phyloP scores from a whole-genome alignment of 345 rosid genomes.

The Hypericum perforatum region DNA sequence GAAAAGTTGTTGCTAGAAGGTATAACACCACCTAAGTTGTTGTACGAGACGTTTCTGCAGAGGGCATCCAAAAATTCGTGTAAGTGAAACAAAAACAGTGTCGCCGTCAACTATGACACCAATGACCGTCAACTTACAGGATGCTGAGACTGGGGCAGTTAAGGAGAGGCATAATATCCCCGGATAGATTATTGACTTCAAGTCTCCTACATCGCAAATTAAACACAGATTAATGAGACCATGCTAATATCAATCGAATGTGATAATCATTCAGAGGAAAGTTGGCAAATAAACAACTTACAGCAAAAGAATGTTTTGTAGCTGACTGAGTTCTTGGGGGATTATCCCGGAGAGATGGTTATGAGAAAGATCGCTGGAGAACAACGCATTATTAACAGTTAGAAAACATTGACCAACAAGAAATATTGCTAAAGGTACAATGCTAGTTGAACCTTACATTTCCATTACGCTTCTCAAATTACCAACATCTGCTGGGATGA shows the following conservation, averaged over 20 bases:
- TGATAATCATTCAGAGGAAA: not conserved
- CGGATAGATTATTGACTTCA: conserved; percentile 75
- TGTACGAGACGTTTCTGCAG: conserved; percentile 77
- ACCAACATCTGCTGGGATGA: conserved; percentile 77
- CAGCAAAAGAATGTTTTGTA: conserved; percentile 61
- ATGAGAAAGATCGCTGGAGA: conserved; percentile 74
- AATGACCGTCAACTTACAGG: conserved; percentile 36
- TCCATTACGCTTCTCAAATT: conserved; percentile 84
- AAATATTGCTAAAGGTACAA: not conserved
- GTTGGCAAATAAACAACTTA: conserved; percentile 19
- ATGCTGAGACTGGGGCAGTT: conserved; percentile 60
- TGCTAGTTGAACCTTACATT: conserved; percentile 40
- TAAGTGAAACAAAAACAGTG: not conserved
- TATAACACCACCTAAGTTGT: conserved; percentile 64
- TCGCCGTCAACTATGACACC: too few relatives aligned
- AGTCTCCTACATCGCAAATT: conserved; percentile 42
- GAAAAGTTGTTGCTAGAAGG: conserved; percentile 73
- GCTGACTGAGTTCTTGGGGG: conserved; percentile 75
- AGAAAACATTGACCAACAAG: conserved; percentile 7
- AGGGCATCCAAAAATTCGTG: not conserved
- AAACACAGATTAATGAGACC: too few relatives aligned
- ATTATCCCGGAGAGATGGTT: conserved; percentile 70
- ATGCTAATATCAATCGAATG: too few relatives aligned
- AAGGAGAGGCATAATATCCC: conserved; percentile 53
- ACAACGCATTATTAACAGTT: conserved; percentile 7